Percentiles rank a stretch among this genome's conserved stretches.
These are phyloP conservation scores for Hypoxylon sp. DNA, from an alignment of 2,329 filamentous ascomycete species.

Conservation along the genomic window DNA sequence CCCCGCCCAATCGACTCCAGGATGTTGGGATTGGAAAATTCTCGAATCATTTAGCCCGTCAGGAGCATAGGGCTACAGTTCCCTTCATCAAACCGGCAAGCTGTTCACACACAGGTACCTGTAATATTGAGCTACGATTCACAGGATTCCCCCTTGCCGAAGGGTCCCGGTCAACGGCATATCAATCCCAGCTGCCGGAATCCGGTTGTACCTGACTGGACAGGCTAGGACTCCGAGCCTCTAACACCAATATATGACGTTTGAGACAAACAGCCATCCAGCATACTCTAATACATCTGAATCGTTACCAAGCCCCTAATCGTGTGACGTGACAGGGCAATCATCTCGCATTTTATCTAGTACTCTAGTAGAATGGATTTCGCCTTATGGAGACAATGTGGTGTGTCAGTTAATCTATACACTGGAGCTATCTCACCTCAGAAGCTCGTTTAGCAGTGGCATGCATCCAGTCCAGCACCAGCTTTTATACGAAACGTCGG, in stretches of 20 bases:
- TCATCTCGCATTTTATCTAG: conserved; percentile 19
- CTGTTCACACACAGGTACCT: neutral
- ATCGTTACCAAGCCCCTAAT: conserved; percentile 1
- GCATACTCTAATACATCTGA: too few species aligned
- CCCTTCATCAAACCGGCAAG: neutral
- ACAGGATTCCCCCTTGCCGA: neutral
- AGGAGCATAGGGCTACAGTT: too few species aligned
- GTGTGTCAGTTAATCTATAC: conserved; percentile 27
- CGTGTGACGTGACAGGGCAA: conserved; percentile 18
- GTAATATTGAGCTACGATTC: conserved; percentile 1
- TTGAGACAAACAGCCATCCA: conserved; percentile 13
- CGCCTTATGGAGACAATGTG: conserved; percentile 10
- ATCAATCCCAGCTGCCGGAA: conserved; percentile 2
- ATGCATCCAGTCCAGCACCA: conserved; percentile 9
- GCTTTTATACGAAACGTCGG: conserved; percentile 12
- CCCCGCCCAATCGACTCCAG: too few species aligned
- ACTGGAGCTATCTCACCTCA: conserved; percentile 29
- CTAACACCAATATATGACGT: conserved; percentile 30
- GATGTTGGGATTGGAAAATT: too few species aligned
- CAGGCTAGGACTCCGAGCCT: conserved; percentile 8
- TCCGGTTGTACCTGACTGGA: neutral
- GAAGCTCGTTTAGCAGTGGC: conserved; percentile 8
- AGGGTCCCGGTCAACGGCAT: conserved; percentile 3
- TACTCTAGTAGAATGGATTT: conserved; percentile 8
- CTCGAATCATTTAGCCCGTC: too few species aligned